phyloP scores from a whole-genome alignment of 208 protist genomes.

The Angomonas deanei region DNA sequence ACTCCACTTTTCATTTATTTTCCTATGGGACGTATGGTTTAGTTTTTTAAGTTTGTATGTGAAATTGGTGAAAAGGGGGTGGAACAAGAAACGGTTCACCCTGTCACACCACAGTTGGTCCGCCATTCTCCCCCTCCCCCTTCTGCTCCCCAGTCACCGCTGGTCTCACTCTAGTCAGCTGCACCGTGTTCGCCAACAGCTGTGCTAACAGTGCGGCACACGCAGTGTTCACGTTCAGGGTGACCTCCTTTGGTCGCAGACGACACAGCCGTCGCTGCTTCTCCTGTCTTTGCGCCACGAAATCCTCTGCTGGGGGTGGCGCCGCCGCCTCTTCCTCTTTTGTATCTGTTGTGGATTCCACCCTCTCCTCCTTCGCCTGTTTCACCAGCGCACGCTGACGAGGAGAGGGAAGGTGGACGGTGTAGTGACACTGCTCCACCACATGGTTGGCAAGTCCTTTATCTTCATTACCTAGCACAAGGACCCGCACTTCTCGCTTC shows the following conservation, averaged over 20 bases:
- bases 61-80: no score
- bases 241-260: slow-evolving; percentile 46
- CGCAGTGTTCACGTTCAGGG: slow-evolving; percentile 78
- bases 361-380: slow-evolving; percentile 11
- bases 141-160: slow-evolving; percentile 11
- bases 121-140: no score
- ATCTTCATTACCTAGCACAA: slow-evolving; percentile 78
- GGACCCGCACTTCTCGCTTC: slow-evolving; percentile 19
- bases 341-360: not conserved
- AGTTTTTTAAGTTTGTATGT: no score
- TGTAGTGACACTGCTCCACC: slow-evolving; percentile 45
- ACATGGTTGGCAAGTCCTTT: slow-evolving; percentile 40
- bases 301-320: not conserved
- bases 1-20: no score
- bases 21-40: no score
- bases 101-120: no score
- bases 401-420: slow-evolving; percentile 45
- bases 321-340: not conserved
- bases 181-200: slow-evolving; percentile 9
- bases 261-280: not conserved
- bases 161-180: not conserved
- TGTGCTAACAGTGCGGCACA: slow-evolving; percentile 52
- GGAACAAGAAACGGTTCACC: no score
- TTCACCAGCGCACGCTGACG: no score
- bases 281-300: not conserved